These are phyloP conservation scores for Carpinus fangiana DNA, from an alignment of 306 rosid genomes.

Conservation along the genomic window DNA sequence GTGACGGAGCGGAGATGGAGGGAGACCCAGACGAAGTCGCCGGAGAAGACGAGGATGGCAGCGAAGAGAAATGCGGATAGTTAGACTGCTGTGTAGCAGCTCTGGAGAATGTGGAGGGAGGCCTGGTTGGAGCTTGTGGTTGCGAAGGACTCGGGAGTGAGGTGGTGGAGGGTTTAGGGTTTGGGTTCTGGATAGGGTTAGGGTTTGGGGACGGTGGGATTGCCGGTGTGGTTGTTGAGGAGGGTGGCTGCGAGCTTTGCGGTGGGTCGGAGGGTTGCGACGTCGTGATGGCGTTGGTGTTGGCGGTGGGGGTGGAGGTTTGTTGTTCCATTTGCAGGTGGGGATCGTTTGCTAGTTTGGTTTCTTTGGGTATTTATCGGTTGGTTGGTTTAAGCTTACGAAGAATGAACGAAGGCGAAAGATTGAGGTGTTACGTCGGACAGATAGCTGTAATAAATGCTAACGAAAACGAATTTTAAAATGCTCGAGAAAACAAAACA, in stretches of 20 bases:
- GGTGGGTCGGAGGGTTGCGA: neutral
- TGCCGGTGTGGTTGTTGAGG: constrained; percentile 38
- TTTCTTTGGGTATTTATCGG: no score
- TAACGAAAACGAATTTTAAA: neutral
- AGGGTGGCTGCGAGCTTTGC: constrained; percentile 13
- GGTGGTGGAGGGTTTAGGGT: constrained; percentile 27
- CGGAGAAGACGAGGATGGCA: constrained; percentile 39
- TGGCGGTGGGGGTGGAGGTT: constrained; percentile 12
- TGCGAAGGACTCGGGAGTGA: constrained; percentile 34
- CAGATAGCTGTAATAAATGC: neutral
- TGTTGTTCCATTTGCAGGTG: neutral
- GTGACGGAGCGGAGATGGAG: constrained; percentile 34
- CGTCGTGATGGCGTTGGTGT: constrained; percentile 8
- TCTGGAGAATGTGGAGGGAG: constrained; percentile 54
- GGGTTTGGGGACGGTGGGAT: constrained; percentile 38
- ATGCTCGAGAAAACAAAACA: no score
- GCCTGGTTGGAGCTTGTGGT: constrained; percentile 39
- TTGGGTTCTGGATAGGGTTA: constrained; percentile 42
- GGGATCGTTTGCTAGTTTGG: neutral
- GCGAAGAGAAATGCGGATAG: constrained; percentile 48
- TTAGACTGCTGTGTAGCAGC: constrained; percentile 47
- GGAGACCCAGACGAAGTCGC: constrained; percentile 40
- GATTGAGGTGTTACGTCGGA: neutral
- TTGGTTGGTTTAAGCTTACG: no score
- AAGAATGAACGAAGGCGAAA: neutral